A percentile compares a stretch with the other conserved stretches of the same genome.
These are phyloP conservation scores for Ceratopteris richardii DNA, from an alignment of 75 land plant genomes.

Conservation along the genomic window DNA sequence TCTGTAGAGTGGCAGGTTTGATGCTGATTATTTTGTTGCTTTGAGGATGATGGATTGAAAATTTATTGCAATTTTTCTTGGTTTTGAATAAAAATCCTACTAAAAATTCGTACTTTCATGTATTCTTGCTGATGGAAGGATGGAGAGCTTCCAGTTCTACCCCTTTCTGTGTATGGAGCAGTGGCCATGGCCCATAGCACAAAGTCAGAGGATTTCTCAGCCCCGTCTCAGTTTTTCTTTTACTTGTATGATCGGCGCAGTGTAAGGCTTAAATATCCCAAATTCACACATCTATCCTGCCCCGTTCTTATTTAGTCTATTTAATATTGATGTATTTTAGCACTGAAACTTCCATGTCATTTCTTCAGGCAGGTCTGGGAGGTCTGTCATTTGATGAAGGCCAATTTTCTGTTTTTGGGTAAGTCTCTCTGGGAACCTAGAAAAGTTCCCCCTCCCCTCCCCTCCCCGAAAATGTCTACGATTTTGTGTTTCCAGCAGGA, in stretches of 20 bases:
- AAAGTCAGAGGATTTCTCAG: conserved; percentile 73
- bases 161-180: conserved; percentile 93
- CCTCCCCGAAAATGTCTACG: not conserved
- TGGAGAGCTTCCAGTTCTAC: conserved; percentile 92
- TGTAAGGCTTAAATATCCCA: conserved; percentile 37
- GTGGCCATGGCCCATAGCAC: conserved; percentile 93
- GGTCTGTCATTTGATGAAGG: conserved; percentile 96
- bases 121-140: conserved; percentile 45
- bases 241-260: conserved; percentile 85
- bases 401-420: conserved; percentile 97
- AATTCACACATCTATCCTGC: not conserved
- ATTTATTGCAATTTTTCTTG: too few relatives aligned
- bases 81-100: too few relatives aligned
- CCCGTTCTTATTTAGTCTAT: too few relatives aligned
- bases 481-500: too few relatives aligned
- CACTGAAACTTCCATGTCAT: not conserved
- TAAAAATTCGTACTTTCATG: too few relatives aligned
- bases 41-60: too few relatives aligned
- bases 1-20: too few relatives aligned
- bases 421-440: conserved; percentile 13
- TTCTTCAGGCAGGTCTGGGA: conserved; percentile 78
- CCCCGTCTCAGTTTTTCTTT: conserved; percentile 87
- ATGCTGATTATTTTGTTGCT: too few relatives aligned
- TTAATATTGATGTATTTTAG: not conserved
- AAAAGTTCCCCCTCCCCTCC: not conserved